phyloP scores from a whole-genome alignment of 1,139 yeast genomes.

The Geotrichum bryndzae region DNA sequence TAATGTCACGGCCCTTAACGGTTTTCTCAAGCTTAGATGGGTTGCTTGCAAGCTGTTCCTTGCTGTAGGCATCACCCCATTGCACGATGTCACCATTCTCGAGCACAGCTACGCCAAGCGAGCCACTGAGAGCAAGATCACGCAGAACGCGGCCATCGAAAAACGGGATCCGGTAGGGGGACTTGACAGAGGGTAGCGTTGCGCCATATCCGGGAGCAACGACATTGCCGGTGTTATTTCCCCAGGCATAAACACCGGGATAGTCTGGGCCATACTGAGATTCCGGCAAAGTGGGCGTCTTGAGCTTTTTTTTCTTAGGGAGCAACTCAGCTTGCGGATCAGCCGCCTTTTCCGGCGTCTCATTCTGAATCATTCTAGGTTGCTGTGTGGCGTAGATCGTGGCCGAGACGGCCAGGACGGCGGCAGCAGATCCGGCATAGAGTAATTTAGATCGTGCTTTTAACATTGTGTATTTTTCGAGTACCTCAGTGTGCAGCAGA shows the following conservation, averaged over 20 bases:
- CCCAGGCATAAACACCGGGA: constrained; percentile 54
- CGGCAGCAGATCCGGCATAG: constrained; percentile 8
- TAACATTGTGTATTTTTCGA: constrained; percentile 1
- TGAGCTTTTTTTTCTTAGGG: constrained; percentile 4
- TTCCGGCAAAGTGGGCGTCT: constrained; percentile 2
- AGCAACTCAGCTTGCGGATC: background rate
- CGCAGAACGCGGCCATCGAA: constrained; percentile 59
- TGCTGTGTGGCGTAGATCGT: background rate
- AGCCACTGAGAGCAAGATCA: constrained; percentile 51
- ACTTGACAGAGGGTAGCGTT: constrained; percentile 37
- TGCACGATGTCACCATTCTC: constrained; percentile 69
- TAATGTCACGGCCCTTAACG: constrained; percentile 43
- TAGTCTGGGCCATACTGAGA: constrained; percentile 5
- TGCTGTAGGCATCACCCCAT: constrained; percentile 46
- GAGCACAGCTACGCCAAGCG: constrained; percentile 57
- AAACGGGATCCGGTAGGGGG: constrained; percentile 55
- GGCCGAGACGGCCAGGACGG: constrained; percentile 1
- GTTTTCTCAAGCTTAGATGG: constrained; percentile 35
- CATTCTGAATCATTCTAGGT: constrained; percentile 4
- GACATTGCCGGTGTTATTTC: constrained; percentile 42
- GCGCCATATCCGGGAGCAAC: constrained; percentile 32
- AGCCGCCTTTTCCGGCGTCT: constrained; percentile 1
- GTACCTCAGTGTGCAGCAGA: background rate
- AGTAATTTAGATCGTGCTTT: constrained; percentile 1
- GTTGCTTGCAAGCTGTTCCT: constrained; percentile 10